phyloP scores from a whole-genome alignment of 768 basidiomycete species.

The Pisolithus marmoratus region DNA sequence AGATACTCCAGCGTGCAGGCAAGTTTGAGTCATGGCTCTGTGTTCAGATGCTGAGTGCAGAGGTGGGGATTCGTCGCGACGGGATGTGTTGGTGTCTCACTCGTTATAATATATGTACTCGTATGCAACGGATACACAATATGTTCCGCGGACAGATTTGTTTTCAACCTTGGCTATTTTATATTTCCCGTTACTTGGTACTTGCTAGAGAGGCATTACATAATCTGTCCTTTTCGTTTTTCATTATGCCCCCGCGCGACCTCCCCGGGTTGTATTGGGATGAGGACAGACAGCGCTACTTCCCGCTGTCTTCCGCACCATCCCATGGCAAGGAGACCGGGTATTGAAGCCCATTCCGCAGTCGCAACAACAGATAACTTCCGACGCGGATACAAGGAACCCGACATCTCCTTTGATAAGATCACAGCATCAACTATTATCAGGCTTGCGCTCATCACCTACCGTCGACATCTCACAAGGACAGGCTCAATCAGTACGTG shows the following conservation, averaged over 20 bases:
- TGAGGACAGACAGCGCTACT: slow-evolving; percentile 46
- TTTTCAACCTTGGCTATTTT: no score
- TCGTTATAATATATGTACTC: no score
- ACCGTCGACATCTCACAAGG: slow-evolving; percentile 13
- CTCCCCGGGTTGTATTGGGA: slow-evolving; percentile 60
- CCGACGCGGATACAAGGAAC: background rate
- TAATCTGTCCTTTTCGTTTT: no score
- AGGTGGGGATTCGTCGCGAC: no score
- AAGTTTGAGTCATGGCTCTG: no score
- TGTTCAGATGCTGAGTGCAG: no score
- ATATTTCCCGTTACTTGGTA: no score
- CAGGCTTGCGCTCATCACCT: slow-evolving; percentile 11
- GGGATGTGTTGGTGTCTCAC: no score
- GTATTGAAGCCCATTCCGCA: background rate
- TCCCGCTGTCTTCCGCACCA: slow-evolving; percentile 40
- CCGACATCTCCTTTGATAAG: background rate
- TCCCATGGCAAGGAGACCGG: slow-evolving; percentile 15
- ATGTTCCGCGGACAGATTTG: no score
- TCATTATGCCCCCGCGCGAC: slow-evolving; percentile 33
- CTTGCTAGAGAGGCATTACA: no score
- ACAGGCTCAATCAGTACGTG: slow-evolving; percentile 24
- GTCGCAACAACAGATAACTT: slow-evolving; percentile 3
- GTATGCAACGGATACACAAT: no score
- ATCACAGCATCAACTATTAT: slow-evolving; percentile 2
- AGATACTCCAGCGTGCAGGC: no score